Percentiles rank a stretch among this genome's conserved stretches.
These are phyloP conservation scores for Myxozyma vanderwaltii DNA, from an alignment of 805 yeast genomes.

Conservation along the genomic window DNA sequence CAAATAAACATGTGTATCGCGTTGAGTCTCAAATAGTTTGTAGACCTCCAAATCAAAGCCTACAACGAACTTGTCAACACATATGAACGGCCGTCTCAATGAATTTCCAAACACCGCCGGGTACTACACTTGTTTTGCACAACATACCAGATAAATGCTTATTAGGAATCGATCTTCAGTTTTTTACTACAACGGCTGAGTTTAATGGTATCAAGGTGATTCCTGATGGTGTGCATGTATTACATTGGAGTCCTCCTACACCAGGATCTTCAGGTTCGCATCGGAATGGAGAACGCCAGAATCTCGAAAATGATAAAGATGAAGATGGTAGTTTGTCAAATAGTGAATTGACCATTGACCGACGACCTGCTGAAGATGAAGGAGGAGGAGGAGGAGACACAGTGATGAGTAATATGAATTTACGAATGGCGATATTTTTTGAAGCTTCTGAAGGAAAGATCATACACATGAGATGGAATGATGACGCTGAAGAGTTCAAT, in stretches of 20 bases:
- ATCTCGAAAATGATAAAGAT: neutral
- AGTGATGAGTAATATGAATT: conserved; percentile 23
- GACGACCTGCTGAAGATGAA: neutral
- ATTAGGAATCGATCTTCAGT: conserved; percentile 54
- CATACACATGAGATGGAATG: conserved; percentile 46
- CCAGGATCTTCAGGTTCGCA: neutral
- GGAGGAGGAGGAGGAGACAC: neutral
- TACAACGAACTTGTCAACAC: too few relatives aligned
- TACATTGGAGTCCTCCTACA: conserved; percentile 52
- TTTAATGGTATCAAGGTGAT: conserved; percentile 57
- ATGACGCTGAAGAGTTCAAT: conserved; percentile 41
- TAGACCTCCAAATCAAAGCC: too few relatives aligned
- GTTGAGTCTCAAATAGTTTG: too few relatives aligned
- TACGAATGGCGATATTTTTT: conserved; percentile 30
- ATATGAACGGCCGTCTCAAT: neutral
- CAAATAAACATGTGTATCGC: too few relatives aligned
- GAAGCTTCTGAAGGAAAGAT: conserved; percentile 45
- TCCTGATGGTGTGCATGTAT: conserved; percentile 54
- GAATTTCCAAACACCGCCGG: conserved; percentile 35
- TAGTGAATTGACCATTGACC: neutral
- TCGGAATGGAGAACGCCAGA: neutral
- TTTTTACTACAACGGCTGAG: conserved; percentile 47
- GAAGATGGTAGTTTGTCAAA: conserved; percentile 31
- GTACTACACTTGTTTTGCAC: conserved; percentile 40
- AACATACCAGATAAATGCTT: conserved; percentile 45